Conservation (phyloP, 768 basidiomycete species). For the Amanita jacksonii region DNA sequence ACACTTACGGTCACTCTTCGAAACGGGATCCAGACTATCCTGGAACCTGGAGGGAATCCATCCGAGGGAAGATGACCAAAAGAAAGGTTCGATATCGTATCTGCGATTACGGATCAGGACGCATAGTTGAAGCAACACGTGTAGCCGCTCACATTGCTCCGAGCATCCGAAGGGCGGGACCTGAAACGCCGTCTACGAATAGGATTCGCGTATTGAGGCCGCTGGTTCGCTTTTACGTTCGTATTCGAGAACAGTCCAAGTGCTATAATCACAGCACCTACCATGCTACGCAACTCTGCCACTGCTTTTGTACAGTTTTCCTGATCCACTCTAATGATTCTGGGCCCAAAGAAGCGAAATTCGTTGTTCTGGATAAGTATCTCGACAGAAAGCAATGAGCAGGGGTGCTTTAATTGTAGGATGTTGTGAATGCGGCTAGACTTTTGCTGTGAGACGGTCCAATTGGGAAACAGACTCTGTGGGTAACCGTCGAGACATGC, state of each 20-base stretch:
- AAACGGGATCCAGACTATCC: conserved; percentile 27
- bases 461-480: conserved; percentile 43
- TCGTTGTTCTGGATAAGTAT: conserved; percentile 20
- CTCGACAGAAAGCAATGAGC: conserved; percentile 30
- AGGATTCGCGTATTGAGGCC: conserved; percentile 37
- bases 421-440: conserved; percentile 30
- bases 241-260: too few species aligned
- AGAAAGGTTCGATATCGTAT: conserved; percentile 56
- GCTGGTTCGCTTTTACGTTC: conserved; percentile 10
- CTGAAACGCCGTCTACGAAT: conserved; percentile 44
- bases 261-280: too few species aligned
- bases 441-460: conserved; percentile 37
- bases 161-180: conserved; percentile 49
- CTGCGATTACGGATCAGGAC: conserved; percentile 17
- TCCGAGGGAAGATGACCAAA: conserved; percentile 53
- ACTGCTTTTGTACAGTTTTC: conserved; percentile 27
- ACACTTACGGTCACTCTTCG: conserved; percentile 41
- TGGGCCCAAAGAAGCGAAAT: conserved; percentile 24
- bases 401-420: conserved; percentile 18
- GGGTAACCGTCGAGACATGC: conserved; percentile 32
- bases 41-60: conserved; percentile 63
- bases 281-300: conserved; percentile 22
- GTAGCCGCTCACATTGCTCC: conserved; percentile 45
- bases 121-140: too few species aligned
- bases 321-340: conserved; percentile 10